Evolutionary conservation across 345 rosid species (phyloP), one percentile per base, ranked within the genome.

Genomic region (Gossypium stocksii): DNA sequence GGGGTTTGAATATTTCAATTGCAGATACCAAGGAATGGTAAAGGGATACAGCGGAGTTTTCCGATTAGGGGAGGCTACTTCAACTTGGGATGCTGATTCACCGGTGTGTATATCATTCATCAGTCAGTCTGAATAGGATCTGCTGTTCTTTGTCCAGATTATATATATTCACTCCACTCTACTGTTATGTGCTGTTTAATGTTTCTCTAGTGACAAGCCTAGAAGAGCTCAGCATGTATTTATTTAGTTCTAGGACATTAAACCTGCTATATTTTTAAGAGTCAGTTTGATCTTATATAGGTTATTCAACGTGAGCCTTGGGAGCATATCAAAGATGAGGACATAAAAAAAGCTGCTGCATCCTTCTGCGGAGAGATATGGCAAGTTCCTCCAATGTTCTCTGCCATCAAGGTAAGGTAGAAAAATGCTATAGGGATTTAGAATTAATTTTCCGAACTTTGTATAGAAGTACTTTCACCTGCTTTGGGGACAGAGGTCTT

Each of bases 331-430:
- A 91, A 88, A 81, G 98, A 93, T 29, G 90, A 79, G 66, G 92
- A 91, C 80, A 83, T 93, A 49, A 90, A 88, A 82, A 95, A 88
- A 85, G 74, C 94, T 61, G 86, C 83, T 62, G 85, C 87, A 73
- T 90, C 98, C 62, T 91, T 95, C 84, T 72, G 80, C 77, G 99
- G 99, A 72, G 97, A 92, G 83, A 93, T 93, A 86, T 94, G 97
- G 97, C 99, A 95, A 90, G 99, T 95, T 81, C 99, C 99, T 48
- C 99, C 98, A 9, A 95, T 95, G 99, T 95, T 93, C 86, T 95
- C 99, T 61, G 99, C 99, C 23, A 90, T 95, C 75, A 95, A 95
- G 82, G 99, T 95, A 81, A 46, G 68, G 49, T n/a, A 12, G 17
- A 25, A 53, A 53, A 53, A 6, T 53, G 58, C 58, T 53, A n/a